Evolutionary conservation across 1,139 yeast species (phyloP).

Genomic region (Hemisphaericaspora subhashii): DNA sequence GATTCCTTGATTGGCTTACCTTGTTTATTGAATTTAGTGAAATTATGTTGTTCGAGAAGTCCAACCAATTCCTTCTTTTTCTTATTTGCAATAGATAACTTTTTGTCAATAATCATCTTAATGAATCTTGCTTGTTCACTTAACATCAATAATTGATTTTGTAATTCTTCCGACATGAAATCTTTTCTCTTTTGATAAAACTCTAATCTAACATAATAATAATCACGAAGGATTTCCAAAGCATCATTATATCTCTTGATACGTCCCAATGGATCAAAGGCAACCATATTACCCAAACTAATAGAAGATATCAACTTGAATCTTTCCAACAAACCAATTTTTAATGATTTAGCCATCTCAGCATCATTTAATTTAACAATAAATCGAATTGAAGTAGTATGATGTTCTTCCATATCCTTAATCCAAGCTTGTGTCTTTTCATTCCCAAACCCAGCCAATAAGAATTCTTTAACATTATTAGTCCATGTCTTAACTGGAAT

Average conservation of each 20-base stretch:
- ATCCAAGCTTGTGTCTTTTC: conserved; percentile 82
- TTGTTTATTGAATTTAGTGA: conserved; percentile 72
- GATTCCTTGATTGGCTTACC: conserved; percentile 50
- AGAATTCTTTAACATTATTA: conserved; percentile 78
- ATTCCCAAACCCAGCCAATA: conserved; percentile 73
- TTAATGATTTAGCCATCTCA: conserved; percentile 79
- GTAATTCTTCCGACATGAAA: conserved; percentile 64
- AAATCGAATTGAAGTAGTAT: conserved; percentile 77
- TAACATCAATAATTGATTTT: conserved; percentile 71
- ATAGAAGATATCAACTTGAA: conserved; percentile 75
- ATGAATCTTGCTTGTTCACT: conserved; percentile 89
- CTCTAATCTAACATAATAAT: conserved; percentile 82
- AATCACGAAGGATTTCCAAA: conserved; percentile 78
- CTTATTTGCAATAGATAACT: conserved; percentile 71
- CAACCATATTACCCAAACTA: conserved; percentile 86
- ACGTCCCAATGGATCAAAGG: conserved; percentile 90
- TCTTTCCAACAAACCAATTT: conserved; percentile 76
- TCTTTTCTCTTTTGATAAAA: conserved; percentile 92
- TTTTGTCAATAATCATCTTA: conserved; percentile 79
- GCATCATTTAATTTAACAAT: conserved; percentile 70
- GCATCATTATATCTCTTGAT: conserved; percentile 78
- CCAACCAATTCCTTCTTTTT: conserved; percentile 64
- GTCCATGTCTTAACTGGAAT: conserved; percentile 95
- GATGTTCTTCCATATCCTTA: conserved; percentile 94
- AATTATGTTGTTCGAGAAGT: conserved; percentile 61